Evolutionary conservation across 768 basidiomycete genomes (phyloP), one percentile per base, ranked within the genome.

Genomic region (Tephrocybe sp.): DNA sequence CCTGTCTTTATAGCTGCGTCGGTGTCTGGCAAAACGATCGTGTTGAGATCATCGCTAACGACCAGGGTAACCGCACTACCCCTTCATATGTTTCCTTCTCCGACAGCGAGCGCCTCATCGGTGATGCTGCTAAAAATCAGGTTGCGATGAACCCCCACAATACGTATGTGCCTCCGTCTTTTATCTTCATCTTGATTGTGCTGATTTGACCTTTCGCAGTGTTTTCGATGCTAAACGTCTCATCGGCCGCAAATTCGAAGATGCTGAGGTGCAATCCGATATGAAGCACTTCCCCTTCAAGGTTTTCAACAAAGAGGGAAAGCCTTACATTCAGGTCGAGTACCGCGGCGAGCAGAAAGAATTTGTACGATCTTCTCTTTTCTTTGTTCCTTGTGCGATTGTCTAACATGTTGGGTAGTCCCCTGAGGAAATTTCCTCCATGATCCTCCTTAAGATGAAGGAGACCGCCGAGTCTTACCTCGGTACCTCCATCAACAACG

Each of bases 1-100:
- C 50, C 33, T 50, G 55, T 54, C 57, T 42, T 65, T 53, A 23
- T 68, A 94, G 91, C n/a, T 98, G 95, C 72, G 96, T 98, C 63
- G 96, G 91, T 80, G 95, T 98, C 56, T 98, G 95, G 94, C 92
- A 95, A 80, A 94, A 97, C 65, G 96, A 98, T 78, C 91, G 95
- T 68, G 95, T 97, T 59, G 95, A 97, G 76, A 97, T 97, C 77
- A 98, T 98, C 68, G 89, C 89, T 73, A 92, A 92, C 65, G 89
- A 92, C 72, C 90, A 92, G 77, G 89, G 90, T 68, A 92, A 96
- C 77, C 88, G 93, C 51, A 96, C 94, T 8, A 96, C 93, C 6
- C 93, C 94, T 13, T 96, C 94, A 7, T 96, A 95, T 69, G 94
- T 97, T 71, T 85, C 94, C 45, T 96, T 96, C 79, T 89, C 91